Evolutionary conservation across 2,329 filamentous ascomycete species (phyloP).

Genomic region (Colletotrichum sp.): DNA sequence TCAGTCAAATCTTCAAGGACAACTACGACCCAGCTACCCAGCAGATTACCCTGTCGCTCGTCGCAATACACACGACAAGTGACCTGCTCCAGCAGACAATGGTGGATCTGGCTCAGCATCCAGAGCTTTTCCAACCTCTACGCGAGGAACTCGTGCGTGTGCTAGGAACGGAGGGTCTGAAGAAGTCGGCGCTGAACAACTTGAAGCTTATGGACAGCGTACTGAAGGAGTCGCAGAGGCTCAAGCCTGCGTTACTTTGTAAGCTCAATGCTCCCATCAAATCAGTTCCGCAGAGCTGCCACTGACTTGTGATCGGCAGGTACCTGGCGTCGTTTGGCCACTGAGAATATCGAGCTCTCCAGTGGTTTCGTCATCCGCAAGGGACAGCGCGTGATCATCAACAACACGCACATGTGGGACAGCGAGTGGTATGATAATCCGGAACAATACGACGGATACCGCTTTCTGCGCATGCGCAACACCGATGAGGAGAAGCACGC

Average conservation of each 20-base stretch:
- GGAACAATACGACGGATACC: constrained; percentile 22
- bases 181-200: constrained; percentile 24
- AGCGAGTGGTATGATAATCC: constrained; percentile 21
- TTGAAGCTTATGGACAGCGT: constrained; percentile 15
- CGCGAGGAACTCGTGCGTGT: constrained; percentile 25
- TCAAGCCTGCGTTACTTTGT: constrained; percentile 25
- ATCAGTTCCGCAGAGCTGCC: not conserved
- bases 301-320: not conserved
- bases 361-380: constrained; percentile 25
- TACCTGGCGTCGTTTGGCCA: constrained; percentile 8
- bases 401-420: constrained; percentile 23
- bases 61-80: constrained; percentile 26
- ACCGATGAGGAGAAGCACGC: constrained; percentile 26
- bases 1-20: not conserved
- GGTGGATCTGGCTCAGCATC: constrained; percentile 23
- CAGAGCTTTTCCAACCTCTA: constrained; percentile 24
- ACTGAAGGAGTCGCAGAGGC: constrained; percentile 26
- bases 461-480: constrained; percentile 21
- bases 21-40: constrained; percentile 8
- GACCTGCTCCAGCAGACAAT: constrained; percentile 24
- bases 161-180: constrained; percentile 15
- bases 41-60: constrained; percentile 25
- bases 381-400: constrained; percentile 20
- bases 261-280: not conserved
- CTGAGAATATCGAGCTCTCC: constrained; percentile 18